phyloP scores from a whole-genome alignment of 2,329 filamentous ascomycete species.

The Penicillium sp. region DNA sequence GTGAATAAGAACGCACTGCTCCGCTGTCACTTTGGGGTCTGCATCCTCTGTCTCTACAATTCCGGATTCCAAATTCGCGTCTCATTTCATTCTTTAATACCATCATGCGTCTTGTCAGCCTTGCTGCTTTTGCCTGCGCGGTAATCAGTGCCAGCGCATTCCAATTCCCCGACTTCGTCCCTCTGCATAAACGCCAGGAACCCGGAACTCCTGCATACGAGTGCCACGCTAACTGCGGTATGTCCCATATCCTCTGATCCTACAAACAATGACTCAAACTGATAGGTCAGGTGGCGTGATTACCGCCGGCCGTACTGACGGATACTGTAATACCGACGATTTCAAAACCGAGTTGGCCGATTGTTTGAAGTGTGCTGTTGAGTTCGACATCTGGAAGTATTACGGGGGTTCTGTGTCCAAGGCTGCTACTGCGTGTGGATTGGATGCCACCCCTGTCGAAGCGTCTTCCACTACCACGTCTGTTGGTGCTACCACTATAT shows the following conservation, averaged over 20 bases:
- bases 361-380: conserved; percentile 44
- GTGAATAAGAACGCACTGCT: neutral
- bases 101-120: neutral
- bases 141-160: neutral
- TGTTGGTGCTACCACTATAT: neutral
- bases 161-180: conserved; percentile 1
- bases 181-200: conserved; percentile 5
- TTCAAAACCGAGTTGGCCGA: conserved; percentile 26
- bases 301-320: neutral
- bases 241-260: neutral
- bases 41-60: neutral
- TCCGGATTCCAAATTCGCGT: too few relatives aligned
- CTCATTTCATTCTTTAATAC: neutral
- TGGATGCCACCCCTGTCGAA: conserved; percentile 7
- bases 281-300: neutral
- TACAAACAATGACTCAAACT: neutral
- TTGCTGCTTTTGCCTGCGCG: conserved; percentile 5
- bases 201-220: conserved; percentile 34
- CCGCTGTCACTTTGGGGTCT: neutral
- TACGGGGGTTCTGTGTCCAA: conserved; percentile 41
- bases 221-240: conserved; percentile 37
- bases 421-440: conserved; percentile 38
- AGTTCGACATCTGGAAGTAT: conserved; percentile 46
- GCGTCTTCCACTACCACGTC: neutral
- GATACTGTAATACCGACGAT: neutral